These are phyloP conservation scores for Musa balbisiana DNA, from an alignment of 202 grass and related monocot genomes.

Conservation along the genomic window DNA sequence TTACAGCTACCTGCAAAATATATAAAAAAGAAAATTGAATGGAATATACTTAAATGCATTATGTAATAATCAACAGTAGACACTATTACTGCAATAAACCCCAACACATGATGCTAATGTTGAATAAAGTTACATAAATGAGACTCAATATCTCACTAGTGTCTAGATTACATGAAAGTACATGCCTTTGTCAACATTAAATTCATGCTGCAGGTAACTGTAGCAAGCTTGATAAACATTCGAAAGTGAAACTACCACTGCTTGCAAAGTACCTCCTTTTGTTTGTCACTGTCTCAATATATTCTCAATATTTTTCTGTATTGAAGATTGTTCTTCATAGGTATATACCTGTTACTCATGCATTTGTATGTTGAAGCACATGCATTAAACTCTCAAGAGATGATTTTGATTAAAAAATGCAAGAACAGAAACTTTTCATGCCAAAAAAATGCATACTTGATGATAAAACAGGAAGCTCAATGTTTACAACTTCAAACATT, in stretches of 20 bases:
- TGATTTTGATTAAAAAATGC: too few species aligned
- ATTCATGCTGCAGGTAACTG: background rate
- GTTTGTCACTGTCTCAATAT: too few species aligned
- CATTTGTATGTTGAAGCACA: background rate
- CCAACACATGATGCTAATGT: too few species aligned
- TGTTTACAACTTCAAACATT: background rate
- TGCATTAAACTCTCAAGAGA: background rate
- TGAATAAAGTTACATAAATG: too few species aligned
- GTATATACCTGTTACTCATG: background rate
- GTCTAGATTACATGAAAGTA: background rate
- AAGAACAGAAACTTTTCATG: background rate
- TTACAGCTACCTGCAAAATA: slow-evolving; percentile 70
- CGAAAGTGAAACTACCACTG: background rate
- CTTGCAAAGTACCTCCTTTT: background rate
- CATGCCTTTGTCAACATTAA: background rate
- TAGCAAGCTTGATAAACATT: background rate
- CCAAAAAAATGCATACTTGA: background rate
- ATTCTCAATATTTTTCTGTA: background rate
- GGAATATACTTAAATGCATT: background rate
- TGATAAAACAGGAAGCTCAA: background rate
- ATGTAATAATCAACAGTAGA: background rate
- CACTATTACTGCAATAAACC: background rate
- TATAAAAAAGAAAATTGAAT: background rate
- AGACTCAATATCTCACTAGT: background rate
- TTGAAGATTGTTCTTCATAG: background rate